Evolutionary conservation across 352 stramenopile species (phyloP), one percentile per base, ranked within the genome.

Genomic region (Pythium brassicae): DNA sequence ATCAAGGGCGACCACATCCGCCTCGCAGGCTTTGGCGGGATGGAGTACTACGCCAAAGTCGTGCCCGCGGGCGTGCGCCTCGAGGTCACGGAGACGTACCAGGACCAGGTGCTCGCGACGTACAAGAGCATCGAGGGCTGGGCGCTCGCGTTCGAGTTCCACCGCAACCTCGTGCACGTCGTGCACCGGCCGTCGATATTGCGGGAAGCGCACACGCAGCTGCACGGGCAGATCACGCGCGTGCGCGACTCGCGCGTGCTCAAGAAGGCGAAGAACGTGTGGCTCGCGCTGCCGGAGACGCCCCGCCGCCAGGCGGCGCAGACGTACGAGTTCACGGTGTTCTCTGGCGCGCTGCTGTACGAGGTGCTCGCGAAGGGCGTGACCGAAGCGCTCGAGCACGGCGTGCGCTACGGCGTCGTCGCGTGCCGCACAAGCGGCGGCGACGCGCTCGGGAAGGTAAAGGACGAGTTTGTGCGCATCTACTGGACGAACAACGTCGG

Each of bases 21-120:
- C 9, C 58, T 89, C 2, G 66, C 66, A 2, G 78, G 78, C 29
- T 89, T 85, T 62, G 76, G 78, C 25, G 78, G 78, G 42, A 66
- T 82, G 23, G 74, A 89, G 51, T 89, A 89, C 37, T 87, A 89
- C 58, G 70, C 73, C 14, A 89, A 89, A 48, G 52, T 86, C 27
- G 32, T 89, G 26, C 71, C 68, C 10, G 62, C 71, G 5, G 66
- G 63, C 26, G 70, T 71, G 34, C 68, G 75, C 27, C 61, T 89
- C 20, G 78, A 87, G 47, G 76, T 89, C 49, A 39, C 85, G 9
- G 74, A 84, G 19, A 68, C 70, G 26, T 89, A 83, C 53, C 78
- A 87, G 55, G 78, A 89, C 53, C 68, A 87, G 66, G 71, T 87
- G 23, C 57, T 89, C 27, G 76, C 53, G 4, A 68, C 84, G 62